Base-by-base conservation (phyloP, 108 stramenopile species). In the Epipyxis sp. region DNA sequence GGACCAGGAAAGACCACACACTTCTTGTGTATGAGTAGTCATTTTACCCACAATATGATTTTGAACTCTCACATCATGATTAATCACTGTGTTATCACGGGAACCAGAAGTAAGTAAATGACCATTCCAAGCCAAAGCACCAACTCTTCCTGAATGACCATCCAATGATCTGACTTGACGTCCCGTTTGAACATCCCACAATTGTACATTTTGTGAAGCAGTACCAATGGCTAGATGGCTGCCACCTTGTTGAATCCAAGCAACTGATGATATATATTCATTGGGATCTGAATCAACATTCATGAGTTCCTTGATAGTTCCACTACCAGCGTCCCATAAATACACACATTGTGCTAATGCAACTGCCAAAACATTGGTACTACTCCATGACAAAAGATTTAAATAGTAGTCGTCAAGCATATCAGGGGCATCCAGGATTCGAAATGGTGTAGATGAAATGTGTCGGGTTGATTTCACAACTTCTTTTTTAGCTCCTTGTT, bases 371-470 rank as follows among this genome's bases (percentile, higher is more conserved):
- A 97, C 84, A 81, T 99, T 97, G 72, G 88, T 90, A 65, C 87
- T 82, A 44, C 91, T 86, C 97, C 97, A 98, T 67, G 90, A 90
- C 3, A 98, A 82, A 30, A 98, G 84, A 82, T 98, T 98, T 54
- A 98, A 90, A 82, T 98, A 98, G 86, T 98, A 97, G 79, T 96
- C 95, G 79, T 97, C 94, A 68, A 95, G 89, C 42, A 98, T 78
- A 45, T 95, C 97, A 0, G 97, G 97, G 34, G 95, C 97, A 85
- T 97, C 95, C 45, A 99, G 86, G 80, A 97, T 93, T 6, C 97
- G 92, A 46, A 86, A 86, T 2, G 98, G 98, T 1, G 95, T 92
- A 42, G 95, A 94, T 54, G 97, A 93, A 80, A 99, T 97, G 44
- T 90, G 92, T 2, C 97, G 91, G 2, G 80, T 92, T 27, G 90